A percentile compares a stretch with the other conserved stretches of the same genome.
Evolutionary conservation across 331 rosid genomes (phyloP).

Genomic region (Malus hybrid): DNA sequence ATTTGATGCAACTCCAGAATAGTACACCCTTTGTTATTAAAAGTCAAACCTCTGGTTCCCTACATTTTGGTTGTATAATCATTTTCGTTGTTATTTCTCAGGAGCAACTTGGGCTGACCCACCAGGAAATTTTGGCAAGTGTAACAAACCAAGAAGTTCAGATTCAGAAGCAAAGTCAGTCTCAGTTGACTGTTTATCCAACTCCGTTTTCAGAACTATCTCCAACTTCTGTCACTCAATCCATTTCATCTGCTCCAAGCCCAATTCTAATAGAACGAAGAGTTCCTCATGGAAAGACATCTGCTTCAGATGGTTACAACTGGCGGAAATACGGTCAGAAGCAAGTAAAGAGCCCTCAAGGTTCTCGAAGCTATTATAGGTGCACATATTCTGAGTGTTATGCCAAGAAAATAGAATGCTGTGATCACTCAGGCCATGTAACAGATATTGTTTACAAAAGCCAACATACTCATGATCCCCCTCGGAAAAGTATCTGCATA

Average conservation of each 20-base stretch:
- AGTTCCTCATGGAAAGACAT: constrained; percentile 42
- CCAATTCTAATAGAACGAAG: constrained; percentile 35
- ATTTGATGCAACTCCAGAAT: neutral
- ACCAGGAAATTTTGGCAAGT: constrained; percentile 23
- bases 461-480: constrained; percentile 84
- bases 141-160: constrained; percentile 24
- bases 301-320: constrained; percentile 88
- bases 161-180: constrained; percentile 35
- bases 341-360: constrained; percentile 94
- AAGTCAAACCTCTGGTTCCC: neutral
- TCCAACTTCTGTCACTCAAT: constrained; percentile 79
- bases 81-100: constrained; percentile 12
- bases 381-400: constrained; percentile 71
- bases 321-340: constrained; percentile 99
- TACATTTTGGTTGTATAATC: neutral
- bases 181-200: constrained; percentile 35
- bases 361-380: constrained; percentile 90
- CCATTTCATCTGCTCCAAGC: constrained; percentile 53
- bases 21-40: neutral
- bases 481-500: constrained; percentile 37
- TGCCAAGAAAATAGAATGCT: constrained; percentile 87
- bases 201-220: constrained; percentile 45
- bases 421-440: constrained; percentile 56
- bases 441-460: constrained; percentile 74
- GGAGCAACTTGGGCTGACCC: constrained; percentile 40